Evolutionary conservation across 2,329 filamentous ascomycete species (phyloP), one percentile per base, ranked within the genome.

Genomic region (Aspergillus sclerotialis): DNA sequence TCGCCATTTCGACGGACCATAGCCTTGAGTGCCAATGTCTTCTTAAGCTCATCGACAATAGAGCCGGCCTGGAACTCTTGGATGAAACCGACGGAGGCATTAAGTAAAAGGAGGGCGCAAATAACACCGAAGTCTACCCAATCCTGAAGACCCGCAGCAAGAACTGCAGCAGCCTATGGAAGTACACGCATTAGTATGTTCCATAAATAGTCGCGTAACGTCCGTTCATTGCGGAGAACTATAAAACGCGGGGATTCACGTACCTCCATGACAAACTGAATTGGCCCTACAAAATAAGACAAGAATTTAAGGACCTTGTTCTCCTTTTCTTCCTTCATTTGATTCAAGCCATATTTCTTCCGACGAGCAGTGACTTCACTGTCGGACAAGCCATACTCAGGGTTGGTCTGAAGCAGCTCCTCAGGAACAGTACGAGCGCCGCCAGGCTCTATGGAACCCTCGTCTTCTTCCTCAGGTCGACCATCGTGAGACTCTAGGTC

Each of bases 121-220:
- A 94, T 94, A 56, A 94, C 86, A 72, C 85, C 87, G 55, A 94
- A 90, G 69, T 94, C 87, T 45, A 94, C 83, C 87, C 87, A 94
- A 54, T 92, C 84, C 64, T 84, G 65, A 27, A 94, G 77, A 78
- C 84, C 84, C 42, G 82, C 84, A 58, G 87, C 86, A 39, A 93
- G 75, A 55, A 89, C 71, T 49, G 83, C 83, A 42, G 85, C 84
- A 64, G 78, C 74, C 77, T 80, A 38, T 36, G 39, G 29, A 23
- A n/a, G 40, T 39, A 30, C 32, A 31, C 9, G 10, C 13, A n/a
- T 15, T 9, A 34, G 18, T 13, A 24, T 15, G 7, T n/a, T 13
- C 25, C 5, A 14, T 32, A 6, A 9, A 8, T 7, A 11, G 10
- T 7, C n/a, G n/a, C n/a, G n/a, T n/a, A n/a, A n/a, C n/a, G n/a